Evolutionary conservation across 192 early-diverging fungal genomes (phyloP).

Genomic region (Glomus cerebriforme): DNA sequence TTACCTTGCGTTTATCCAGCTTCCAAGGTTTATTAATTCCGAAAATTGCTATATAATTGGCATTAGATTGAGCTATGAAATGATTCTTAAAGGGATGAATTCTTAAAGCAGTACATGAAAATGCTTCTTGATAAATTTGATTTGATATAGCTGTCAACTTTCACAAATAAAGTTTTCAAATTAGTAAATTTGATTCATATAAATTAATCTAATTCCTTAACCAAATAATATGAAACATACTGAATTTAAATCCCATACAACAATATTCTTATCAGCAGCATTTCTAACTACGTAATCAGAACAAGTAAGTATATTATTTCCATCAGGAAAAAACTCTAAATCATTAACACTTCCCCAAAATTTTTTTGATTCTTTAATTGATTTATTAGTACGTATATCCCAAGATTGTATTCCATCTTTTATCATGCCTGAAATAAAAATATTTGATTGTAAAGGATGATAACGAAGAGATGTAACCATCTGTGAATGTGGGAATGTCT

Average conservation of each 20-base stretch:
- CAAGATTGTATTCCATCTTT: slow-evolving; percentile 31
- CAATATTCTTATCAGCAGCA: slow-evolving; percentile 30
- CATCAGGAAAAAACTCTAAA: slow-evolving; percentile 28
- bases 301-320: slow-evolving; percentile 17
- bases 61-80: slow-evolving; percentile 32
- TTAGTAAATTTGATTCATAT: background rate
- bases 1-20: slow-evolving; percentile 30
- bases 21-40: slow-evolving; percentile 28
- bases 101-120: slow-evolving; percentile 30
- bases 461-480: slow-evolving; percentile 26
- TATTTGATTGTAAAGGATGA: slow-evolving; percentile 14
- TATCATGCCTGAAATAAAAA: slow-evolving; percentile 29
- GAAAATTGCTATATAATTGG: slow-evolving; percentile 32
- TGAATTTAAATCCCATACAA: slow-evolving; percentile 26
- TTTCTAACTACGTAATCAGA: slow-evolving; percentile 32
- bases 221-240: slow-evolving; percentile 1
- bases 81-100: slow-evolving; percentile 9
- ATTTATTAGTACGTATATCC: slow-evolving; percentile 28
- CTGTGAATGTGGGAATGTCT: slow-evolving; percentile 29
- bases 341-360: slow-evolving; percentile 33
- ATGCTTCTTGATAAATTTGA: slow-evolving; percentile 35
- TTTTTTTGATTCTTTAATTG: slow-evolving; percentile 24
- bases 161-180: background rate
- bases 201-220: background rate
- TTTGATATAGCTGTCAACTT: slow-evolving; percentile 28